phyloP scores from a whole-genome alignment of 345 rosid species.

The Ricinus communis region DNA sequence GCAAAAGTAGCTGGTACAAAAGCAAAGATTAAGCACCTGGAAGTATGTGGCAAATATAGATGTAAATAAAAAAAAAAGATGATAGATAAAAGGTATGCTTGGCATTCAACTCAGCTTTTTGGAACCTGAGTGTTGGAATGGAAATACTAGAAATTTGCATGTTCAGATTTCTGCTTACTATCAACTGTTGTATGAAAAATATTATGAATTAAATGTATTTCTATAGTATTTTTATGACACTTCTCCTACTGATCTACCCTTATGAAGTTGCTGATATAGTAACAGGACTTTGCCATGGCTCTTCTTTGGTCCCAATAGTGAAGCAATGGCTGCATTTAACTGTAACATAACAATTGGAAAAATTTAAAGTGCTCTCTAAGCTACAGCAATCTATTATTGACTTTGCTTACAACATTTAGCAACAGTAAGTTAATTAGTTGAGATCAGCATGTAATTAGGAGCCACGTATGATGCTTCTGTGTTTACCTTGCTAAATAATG shows the following conservation, averaged over 20 bases:
- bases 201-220: slow-evolving; percentile 16
- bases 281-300: too few relatives aligned
- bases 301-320: neutral
- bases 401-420: too few relatives aligned
- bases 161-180: slow-evolving; percentile 12
- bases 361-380: too few relatives aligned
- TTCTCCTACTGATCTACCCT: neutral
- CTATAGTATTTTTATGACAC: neutral
- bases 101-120: slow-evolving; percentile 50
- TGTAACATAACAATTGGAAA: too few relatives aligned
- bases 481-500: too few relatives aligned
- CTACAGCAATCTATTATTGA: too few relatives aligned
- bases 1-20: neutral
- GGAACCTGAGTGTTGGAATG: slow-evolving; percentile 47
- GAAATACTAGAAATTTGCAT: slow-evolving; percentile 9
- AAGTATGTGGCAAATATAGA: slow-evolving; percentile 1
- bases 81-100: slow-evolving; percentile 8
- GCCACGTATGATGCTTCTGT: too few relatives aligned
- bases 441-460: too few relatives aligned
- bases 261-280: neutral
- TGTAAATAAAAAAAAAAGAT: slow-evolving; percentile 13
- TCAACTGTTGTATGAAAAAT: slow-evolving; percentile 1
- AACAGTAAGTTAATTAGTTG: too few relatives aligned
- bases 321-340: neutral
- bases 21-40: slow-evolving; percentile 9